Base-by-base conservation (phyloP, 148 eudicot species). In the Rheum nobile region DNA sequence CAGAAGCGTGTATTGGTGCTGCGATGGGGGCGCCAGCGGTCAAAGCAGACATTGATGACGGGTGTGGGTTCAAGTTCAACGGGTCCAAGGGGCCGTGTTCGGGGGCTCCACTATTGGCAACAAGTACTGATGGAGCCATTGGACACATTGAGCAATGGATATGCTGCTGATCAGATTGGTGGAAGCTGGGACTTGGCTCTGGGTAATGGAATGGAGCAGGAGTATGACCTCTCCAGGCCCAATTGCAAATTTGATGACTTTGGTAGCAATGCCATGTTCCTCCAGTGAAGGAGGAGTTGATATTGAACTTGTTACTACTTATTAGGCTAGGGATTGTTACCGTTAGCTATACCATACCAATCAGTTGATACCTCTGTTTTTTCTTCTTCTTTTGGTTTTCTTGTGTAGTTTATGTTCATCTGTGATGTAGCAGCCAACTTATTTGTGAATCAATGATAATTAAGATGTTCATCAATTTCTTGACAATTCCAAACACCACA, bases 51-150 rank as follows among this genome's bases (percentile, higher is more conserved):
- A 63, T 31, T 65, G 67, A 28, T 57, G 67, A 28, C 10, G 29
- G 19, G 21, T 41, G 43, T 41, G 43, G 10, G 43, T 41, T 41
- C 8, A 41, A 41, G 43, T 41, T 41, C 8, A 41, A 41, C 22
- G 57, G 26, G 57, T n/a, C n/a, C 14, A 54, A 22, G 19, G 61
- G 61, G 28, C 8, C 67, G 17, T 1, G 16, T 57, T 57, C 34
- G 32, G 77, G 77, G 80, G 8, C 77, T 74, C 7, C 78, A 82
- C 74, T 82, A 79, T 57, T 47, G 74, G 29, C 82, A 77, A 34
- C 82, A 82, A 1, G 75, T 82, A 78, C 52, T 71, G 34, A 78
- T 74, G 74, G 85, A 79, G 16, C 69, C 82, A 24, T 39, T 76
- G 38, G 70, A 65, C 19, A 11, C 0, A 1, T 16, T 32, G 39